Evolutionary conservation across 2,329 filamentous ascomycete species (phyloP), one percentile per base, ranked within the genome.

Genomic region (Verticillium nonalfalfae): DNA sequence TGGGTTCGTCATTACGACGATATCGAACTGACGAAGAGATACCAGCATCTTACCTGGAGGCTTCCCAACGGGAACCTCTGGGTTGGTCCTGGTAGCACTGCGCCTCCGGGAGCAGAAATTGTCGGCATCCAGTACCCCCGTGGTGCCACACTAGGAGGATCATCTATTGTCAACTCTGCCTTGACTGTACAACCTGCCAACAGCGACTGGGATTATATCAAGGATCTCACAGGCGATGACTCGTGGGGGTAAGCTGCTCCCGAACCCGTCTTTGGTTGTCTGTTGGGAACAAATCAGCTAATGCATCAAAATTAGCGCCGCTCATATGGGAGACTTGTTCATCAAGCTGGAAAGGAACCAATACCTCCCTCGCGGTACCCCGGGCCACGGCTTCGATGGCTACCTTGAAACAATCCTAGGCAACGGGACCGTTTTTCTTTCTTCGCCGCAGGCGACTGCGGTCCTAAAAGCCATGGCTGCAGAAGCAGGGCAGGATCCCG

Each of bases 201-300:
- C 18, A 71, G 67, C 34, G 73, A 77, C 65, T 78, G 75, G 74
- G 60, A 69, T 55, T 73, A 81, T 66, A 81, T 89, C 61, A 80
- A 79, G 3, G 70, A 73, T 11, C 68, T 87, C 33, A 89, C 86
- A 5, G 85, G 85, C 2, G 86, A 89, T 66, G 65, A 71, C 1
- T 83, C 82, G 0, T 89, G 86, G 85, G 72, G 26, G 57, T 58
- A 14, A 10, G 57, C 33, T 31, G 26, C 26, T 31, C 26, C 26
- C 26, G 26, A 26, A 26, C 3, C 26, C 26, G 26, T 5, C 26
- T 4, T 4, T 31, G 1, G 26, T 31, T 31, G 3, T 31, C 26
- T 31, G 26, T 31, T 31, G 3, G 26, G 26, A 31, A 31, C 26
- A 31, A 4, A 31, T 26, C 10, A 14, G 21, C 40, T 58, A 15